Evolutionary conservation across 805 yeast genomes (phyloP).

Genomic region (Suhomyces vadensis): DNA sequence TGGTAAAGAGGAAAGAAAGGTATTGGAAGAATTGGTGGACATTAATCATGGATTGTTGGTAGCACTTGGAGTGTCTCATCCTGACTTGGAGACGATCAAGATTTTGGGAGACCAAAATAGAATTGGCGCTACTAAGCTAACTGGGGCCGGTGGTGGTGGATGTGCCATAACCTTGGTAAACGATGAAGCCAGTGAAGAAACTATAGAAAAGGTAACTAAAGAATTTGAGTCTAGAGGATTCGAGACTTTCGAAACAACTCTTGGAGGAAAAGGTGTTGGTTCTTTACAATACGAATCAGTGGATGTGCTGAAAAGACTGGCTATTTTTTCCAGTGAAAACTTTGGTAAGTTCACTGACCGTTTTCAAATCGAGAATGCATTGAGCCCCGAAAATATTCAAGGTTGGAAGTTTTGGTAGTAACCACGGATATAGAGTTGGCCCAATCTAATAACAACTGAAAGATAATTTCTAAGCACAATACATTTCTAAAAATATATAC

Average conservation of each 20-base stretch:
- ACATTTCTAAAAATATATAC: too few species aligned
- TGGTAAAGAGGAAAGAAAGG: conserved; percentile 36
- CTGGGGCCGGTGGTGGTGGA: conserved; percentile 99
- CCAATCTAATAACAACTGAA: too few species aligned
- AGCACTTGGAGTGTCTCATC: conserved; percentile 90
- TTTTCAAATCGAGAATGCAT: conserved; percentile 46
- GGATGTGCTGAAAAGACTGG: conserved; percentile 11
- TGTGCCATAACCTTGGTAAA: conserved; percentile 87
- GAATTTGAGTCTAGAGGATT: conserved; percentile 52
- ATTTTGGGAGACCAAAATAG: conserved; percentile 59
- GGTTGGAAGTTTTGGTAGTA: conserved; percentile 70
- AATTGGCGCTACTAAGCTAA: conserved; percentile 87
- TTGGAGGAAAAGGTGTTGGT: conserved; percentile 93
- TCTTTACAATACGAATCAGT: conserved; percentile 25
- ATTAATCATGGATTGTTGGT: conserved; percentile 87
- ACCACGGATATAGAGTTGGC: too few species aligned
- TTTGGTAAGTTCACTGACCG: conserved; percentile 44
- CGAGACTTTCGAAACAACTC: conserved; percentile 72
- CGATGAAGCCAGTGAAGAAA: conserved; percentile 38
- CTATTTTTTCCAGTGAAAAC: conserved; percentile 28
- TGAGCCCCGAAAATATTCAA: conserved; percentile 44
- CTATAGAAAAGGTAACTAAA: conserved; percentile 35
- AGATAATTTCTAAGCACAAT: too few species aligned
- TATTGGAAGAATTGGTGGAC: conserved; percentile 62
- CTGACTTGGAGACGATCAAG: conserved; percentile 77